These are phyloP conservation scores for Tieghemostelium lacteum DNA, from an alignment of 78 protist species.

Conservation along the genomic window DNA sequence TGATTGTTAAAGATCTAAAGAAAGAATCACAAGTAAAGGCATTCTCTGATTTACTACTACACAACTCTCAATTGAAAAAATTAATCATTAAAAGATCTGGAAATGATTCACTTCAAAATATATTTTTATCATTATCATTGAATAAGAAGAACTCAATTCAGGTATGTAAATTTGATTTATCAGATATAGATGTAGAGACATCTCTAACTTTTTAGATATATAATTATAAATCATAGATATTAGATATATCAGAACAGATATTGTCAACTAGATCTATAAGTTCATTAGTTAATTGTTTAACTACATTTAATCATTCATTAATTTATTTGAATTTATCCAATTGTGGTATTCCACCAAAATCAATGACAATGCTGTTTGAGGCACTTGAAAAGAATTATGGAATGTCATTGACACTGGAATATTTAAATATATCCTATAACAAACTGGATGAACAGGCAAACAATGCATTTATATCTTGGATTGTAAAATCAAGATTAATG, in stretches of 20 bases:
- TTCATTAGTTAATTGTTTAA: slow-evolving; percentile 28
- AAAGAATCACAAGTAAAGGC: slow-evolving; percentile 36
- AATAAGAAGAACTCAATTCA: slow-evolving; percentile 60
- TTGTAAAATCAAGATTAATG: slow-evolving; percentile 24
- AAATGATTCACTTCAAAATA: slow-evolving; percentile 36
- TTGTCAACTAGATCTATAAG: slow-evolving; percentile 34
- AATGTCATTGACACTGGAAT: slow-evolving; percentile 68
- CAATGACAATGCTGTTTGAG: slow-evolving; percentile 36
- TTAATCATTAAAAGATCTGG: slow-evolving; percentile 7
- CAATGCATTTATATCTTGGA: slow-evolving; percentile 43
- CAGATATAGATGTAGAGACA: no score
- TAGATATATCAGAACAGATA: slow-evolving; percentile 44
- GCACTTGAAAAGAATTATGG: slow-evolving; percentile 67
- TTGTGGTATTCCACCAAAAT: slow-evolving; percentile 45
- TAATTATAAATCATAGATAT: neutral
- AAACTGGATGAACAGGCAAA: slow-evolving; percentile 43
- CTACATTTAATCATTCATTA: slow-evolving; percentile 30
- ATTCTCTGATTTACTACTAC: slow-evolving; percentile 32
- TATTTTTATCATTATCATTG: slow-evolving; percentile 33
- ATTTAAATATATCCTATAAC: slow-evolving; percentile 60
- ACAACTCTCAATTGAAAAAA: slow-evolving; percentile 40
- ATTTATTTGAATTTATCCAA: slow-evolving; percentile 37
- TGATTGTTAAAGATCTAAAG: slow-evolving; percentile 31
- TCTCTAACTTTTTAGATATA: neutral
- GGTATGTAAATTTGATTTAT: slow-evolving; percentile 1